Percentiles rank a stretch among this genome's conserved stretches.
Conservation (phyloP, 73 alveolate genomes). For the Vitrella brassicaformis region DNA sequence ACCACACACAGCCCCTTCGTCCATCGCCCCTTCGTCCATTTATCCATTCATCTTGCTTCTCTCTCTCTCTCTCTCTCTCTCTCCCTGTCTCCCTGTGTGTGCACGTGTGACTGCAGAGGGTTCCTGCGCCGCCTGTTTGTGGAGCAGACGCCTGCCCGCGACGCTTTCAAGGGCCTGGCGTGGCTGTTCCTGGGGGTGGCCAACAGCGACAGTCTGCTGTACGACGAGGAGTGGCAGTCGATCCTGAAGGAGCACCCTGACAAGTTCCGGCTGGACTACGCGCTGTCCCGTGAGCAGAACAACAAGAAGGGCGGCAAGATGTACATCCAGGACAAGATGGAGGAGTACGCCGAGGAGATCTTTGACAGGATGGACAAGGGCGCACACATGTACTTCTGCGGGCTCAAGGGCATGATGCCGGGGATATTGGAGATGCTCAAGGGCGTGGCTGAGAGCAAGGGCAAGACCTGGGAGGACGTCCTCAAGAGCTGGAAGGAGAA, state of each 20-base stretch:
- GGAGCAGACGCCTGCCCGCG: background rate
- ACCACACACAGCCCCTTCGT: too few species aligned
- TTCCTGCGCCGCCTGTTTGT: background rate
- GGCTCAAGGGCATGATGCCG: slow-evolving; percentile 32
- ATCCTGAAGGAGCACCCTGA: slow-evolving; percentile 8
- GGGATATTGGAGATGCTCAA: slow-evolving; percentile 22
- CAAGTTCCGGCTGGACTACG: slow-evolving; percentile 24
- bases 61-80: too few species aligned
- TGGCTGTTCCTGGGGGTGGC: slow-evolving; percentile 41
- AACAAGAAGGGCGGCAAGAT: slow-evolving; percentile 29
- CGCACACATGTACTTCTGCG: slow-evolving; percentile 30
- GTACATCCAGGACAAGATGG: slow-evolving; percentile 36
- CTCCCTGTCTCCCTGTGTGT: too few species aligned
- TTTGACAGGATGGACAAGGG: slow-evolving; percentile 25
- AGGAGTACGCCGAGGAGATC: slow-evolving; percentile 28
- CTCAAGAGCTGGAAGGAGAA: slow-evolving; percentile 28
- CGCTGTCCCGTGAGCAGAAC: slow-evolving; percentile 29
- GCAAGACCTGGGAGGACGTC: slow-evolving; percentile 14
- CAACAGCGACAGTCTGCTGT: slow-evolving; percentile 16
- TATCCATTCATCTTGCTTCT: too few species aligned
- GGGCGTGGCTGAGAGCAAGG: slow-evolving; percentile 22
- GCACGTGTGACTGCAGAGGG: too few species aligned
- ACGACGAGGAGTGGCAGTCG: slow-evolving; percentile 25
- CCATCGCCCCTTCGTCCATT: too few species aligned
- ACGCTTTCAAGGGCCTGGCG: slow-evolving; percentile 31